Conservation (phyloP, 768 basidiomycete genomes). For the Pluteus cervinus region DNA sequence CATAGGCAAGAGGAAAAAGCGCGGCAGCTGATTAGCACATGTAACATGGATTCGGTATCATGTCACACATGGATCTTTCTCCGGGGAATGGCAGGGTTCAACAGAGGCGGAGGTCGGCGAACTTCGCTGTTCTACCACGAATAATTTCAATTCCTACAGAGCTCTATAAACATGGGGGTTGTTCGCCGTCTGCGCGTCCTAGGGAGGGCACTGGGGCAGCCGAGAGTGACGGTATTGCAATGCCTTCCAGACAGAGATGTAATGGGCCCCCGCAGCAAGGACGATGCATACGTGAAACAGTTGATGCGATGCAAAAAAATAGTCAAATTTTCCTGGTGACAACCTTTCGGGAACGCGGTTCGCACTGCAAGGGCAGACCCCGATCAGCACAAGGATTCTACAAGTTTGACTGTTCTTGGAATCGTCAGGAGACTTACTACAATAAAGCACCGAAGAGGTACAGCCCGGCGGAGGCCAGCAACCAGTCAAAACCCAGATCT, state of each 20-base stretch:
- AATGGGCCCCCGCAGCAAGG: conserved; percentile 65
- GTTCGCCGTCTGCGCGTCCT: too few species aligned
- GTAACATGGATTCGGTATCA: too few species aligned
- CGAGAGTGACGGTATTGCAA: conserved; percentile 58
- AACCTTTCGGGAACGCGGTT: conserved; percentile 76
- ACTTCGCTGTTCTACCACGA: too few species aligned
- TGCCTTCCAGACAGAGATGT: conserved; percentile 46
- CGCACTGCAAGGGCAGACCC: conserved; percentile 61
- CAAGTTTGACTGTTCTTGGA: too few species aligned
- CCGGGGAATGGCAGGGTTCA: too few species aligned
- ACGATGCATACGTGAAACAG: conserved; percentile 85
- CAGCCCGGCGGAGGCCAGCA: conserved; percentile 60
- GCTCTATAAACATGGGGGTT: too few species aligned
- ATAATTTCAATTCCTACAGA: too few species aligned
- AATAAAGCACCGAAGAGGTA: conserved; percentile 78
- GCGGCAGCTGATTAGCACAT: too few species aligned
- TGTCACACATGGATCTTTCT: too few species aligned
- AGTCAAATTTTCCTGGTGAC: conserved; percentile 74
- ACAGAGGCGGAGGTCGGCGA: too few species aligned
- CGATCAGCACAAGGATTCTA: too few species aligned
- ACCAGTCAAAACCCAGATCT: conserved; percentile 68
- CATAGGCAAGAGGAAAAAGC: too few species aligned
- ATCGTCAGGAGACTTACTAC: conserved; percentile 81
- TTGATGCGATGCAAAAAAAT: conserved; percentile 78
- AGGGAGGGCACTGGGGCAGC: conserved; percentile 15